phyloP scores from a whole-genome alignment of 495 filamentous ascomycete species.

The Aspergillus haitiensis region DNA sequence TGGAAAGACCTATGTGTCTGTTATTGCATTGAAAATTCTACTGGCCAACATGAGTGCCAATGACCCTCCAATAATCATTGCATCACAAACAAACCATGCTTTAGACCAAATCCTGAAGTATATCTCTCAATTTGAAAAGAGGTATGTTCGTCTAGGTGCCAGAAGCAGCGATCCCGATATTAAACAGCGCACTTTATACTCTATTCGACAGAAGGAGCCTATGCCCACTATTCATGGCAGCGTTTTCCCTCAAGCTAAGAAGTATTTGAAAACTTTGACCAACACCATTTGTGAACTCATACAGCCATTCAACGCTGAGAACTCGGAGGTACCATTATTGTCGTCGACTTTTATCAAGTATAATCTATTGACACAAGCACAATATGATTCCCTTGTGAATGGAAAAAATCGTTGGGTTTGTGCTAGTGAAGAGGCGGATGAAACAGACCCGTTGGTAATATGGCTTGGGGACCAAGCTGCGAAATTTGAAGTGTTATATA shows the following conservation, averaged over 20 bases:
- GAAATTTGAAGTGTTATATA: conserved; percentile 39
- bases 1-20: conserved; percentile 80
- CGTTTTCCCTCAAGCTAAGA: conserved; percentile 31
- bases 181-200: conserved; percentile 67
- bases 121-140: conserved; percentile 61
- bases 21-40: conserved; percentile 67
- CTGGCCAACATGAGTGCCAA: conserved; percentile 58
- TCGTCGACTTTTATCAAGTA: conserved; percentile 43
- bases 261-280: conserved; percentile 45
- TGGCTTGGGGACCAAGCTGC: conserved; percentile 62
- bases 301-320: conserved; percentile 40
- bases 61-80: conserved; percentile 72
- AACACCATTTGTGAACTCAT: conserved; percentile 51
- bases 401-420: conserved; percentile 54
- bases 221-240: conserved; percentile 33
- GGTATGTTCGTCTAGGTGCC: conserved; percentile 77
- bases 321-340: conserved; percentile 22
- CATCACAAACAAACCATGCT: conserved; percentile 92
- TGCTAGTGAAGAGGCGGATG: conserved; percentile 29
- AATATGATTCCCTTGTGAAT: conserved; percentile 60
- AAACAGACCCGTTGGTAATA: conserved; percentile 50
- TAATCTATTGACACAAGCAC: conserved; percentile 59
- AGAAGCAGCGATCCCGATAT: conserved; percentile 64
- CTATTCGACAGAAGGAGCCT: conserved; percentile 46
- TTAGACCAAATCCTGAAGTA: conserved; percentile 79